Conservation (phyloP, 192 early-diverging fungal genomes). For the Pilaira anomala region DNA sequence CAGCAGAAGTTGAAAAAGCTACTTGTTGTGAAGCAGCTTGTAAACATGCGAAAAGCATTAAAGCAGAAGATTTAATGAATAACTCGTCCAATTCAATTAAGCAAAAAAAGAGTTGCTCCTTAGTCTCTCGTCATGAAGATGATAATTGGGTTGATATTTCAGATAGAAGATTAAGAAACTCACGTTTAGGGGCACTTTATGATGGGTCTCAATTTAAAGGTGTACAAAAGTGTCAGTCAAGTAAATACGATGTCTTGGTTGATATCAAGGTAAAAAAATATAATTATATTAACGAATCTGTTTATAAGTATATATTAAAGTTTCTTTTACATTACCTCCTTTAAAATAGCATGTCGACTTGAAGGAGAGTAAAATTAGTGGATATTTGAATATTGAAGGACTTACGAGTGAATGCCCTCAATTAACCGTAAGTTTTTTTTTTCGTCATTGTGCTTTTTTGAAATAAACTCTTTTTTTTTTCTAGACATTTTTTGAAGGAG, state of each 20-base stretch:
- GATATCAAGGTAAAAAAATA: conserved; percentile 65
- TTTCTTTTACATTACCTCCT: not conserved
- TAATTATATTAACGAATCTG: no score
- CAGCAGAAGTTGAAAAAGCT: no score
- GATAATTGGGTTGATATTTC: conserved; percentile 32
- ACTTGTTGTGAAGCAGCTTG: no score
- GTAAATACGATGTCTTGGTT: conserved; percentile 66
- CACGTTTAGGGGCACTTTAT: conserved; percentile 44
- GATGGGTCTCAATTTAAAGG: conserved; percentile 64
- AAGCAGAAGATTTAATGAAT: no score
- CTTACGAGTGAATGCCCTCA: conserved; percentile 77
- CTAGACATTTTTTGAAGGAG: conserved; percentile 82
- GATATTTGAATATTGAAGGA: conserved; percentile 80
- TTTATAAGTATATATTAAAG: conserved; percentile 4
- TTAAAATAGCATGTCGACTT: conserved; percentile 64
- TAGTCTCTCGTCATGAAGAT: conserved; percentile 22
- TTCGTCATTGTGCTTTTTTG: not conserved
- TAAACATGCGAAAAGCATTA: no score
- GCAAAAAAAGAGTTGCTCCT: conserved; percentile 13
- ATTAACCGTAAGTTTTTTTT: conserved; percentile 45
- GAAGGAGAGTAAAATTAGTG: conserved; percentile 66
- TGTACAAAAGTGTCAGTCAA: conserved; percentile 57
- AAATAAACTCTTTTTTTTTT: not conserved
- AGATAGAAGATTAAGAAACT: conserved; percentile 20
- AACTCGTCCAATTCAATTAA: not conserved